Evolutionary conservation across 1,284 basidiomycete species (phyloP), one percentile per base, ranked within the genome.

Genomic region (Afroboletus lepidellus): DNA sequence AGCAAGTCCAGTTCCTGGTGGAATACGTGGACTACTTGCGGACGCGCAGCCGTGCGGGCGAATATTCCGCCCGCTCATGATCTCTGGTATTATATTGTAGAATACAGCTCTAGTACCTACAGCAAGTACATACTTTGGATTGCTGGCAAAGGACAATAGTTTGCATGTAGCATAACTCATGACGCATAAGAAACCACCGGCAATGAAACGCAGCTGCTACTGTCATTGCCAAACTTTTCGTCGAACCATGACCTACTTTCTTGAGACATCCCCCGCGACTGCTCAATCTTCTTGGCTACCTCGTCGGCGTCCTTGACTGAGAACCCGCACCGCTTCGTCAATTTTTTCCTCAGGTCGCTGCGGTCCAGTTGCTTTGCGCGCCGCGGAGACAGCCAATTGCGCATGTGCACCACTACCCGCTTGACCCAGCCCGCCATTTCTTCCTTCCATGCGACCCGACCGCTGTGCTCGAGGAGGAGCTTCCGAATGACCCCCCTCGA

Each of bases 1-100:
- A 96, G 67, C 94, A 97, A 69, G 94, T 95, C 18, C 77, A 80
- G 59, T 96, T 95, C 67, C 70, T 97, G 50, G 79, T 87, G 5
- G 85, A 89, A 33, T 97, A 87, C 69, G 83, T 94, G 3, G 80
- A 85, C 33, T 85, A 82, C 73, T 66, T 92, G 54, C 71, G 82
- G 59, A 58, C 55, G 13, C 48, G 53, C 32, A 56, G 53, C 29
- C 42, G 16, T 21, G 16, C n/a, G 4, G 23, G 16, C 27, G 23
- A 24, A 3, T 15, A 41, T 37, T 36, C 48, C 32, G 37, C 15
- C 18, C 27, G 41, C 24, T 37, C 39, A 5, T 41, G 24, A 48
- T n/a, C 8, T 25, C 32, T n/a, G 13, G 32, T 37, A 37, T 20
- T 51, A 49, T 46, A 34, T 43, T 37, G 43, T 56, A 55, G 33